Base-by-base conservation (phyloP, 352 stramenopile genomes). In the Poterioochromonas sp. region DNA sequence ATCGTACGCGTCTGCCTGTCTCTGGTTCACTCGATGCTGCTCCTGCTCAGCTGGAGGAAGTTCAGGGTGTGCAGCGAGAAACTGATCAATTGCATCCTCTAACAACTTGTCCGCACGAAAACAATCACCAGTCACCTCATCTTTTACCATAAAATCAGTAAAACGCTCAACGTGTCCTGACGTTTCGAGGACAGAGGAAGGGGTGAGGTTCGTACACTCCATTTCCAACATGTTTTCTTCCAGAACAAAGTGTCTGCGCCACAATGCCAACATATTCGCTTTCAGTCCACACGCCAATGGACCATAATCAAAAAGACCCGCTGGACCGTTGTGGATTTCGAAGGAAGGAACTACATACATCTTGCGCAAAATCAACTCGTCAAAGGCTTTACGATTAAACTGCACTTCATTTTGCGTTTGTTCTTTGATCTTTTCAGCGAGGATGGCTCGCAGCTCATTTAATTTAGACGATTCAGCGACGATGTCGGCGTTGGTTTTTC, bases 271-370 rank as follows among this genome's bases (percentile, higher is more conserved):
- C 79, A 99, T 87, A 81, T 98, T 98, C 80, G 92, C 92, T 87
- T 98, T 97, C 63, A 99, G 84, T 62, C 91, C 90, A 81, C 91
- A 97, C 11, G 92, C 93, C 3, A 93, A 92, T 74, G 94, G 95
- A 43, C 96, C 95, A 80, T 98, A 95, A 88, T 99, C 95, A 86
- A 97, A 99, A 73, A 99, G 92, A 80, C 96, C 95, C 73, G 93
- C 95, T 29, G 98, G 94, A 79, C 95, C 95, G 78, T 95, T 94
- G 85, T 99, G 97, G 79, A 99, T 99, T 86, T 99, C 95, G 83
- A 99, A 99, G 43, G 90, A 95, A 43, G 95, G 95, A 79, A 99
- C 91, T 43, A 99, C 93, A 86, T 99, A 99, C 95, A 99, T 99
- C 84, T 97, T 97, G 73, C 95, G 91, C 82, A 98, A 87, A 29